A percentile compares a stretch with the other conserved stretches of the same genome.
These are phyloP conservation scores for Saccharomycopsis synnaedendra DNA, from an alignment of 805 yeast genomes.

Conservation along the genomic window DNA sequence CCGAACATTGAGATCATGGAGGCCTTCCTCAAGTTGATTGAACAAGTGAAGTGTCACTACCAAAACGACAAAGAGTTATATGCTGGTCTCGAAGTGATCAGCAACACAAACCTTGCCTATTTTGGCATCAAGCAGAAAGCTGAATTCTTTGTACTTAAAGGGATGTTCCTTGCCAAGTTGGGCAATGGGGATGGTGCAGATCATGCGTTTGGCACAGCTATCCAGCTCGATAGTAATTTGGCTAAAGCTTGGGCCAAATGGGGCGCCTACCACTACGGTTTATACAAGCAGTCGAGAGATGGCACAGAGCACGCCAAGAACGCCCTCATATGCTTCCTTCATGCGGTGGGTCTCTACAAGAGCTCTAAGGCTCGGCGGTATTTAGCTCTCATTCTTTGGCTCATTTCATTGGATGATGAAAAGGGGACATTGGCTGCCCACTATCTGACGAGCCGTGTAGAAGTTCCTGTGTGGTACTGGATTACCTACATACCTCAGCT, in stretches of 20 bases:
- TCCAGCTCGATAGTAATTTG: slow-evolving; percentile 83
- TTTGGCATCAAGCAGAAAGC: slow-evolving; percentile 98
- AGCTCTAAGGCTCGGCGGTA: slow-evolving; percentile 83
- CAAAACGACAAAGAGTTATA: slow-evolving; percentile 83
- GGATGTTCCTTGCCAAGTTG: slow-evolving; percentile 91
- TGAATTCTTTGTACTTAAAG: slow-evolving; percentile 93
- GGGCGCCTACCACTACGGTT: slow-evolving; percentile 90
- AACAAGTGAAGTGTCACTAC: slow-evolving; percentile 96
- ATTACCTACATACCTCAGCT: slow-evolving; percentile 93
- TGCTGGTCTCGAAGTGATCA: slow-evolving; percentile 93
- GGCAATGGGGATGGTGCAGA: slow-evolving; percentile 91
- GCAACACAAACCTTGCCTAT: slow-evolving; percentile 90
- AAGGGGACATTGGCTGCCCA: slow-evolving; percentile 74
- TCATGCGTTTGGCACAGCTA: slow-evolving; percentile 96
- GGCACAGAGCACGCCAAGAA: slow-evolving; percentile 76
- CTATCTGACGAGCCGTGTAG: slow-evolving; percentile 87
- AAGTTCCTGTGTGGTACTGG: slow-evolving; percentile 99
- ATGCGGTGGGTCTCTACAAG: slow-evolving; percentile 95
- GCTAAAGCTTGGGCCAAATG: slow-evolving; percentile 99
- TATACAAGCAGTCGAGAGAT: slow-evolving; percentile 38
- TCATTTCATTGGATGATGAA: slow-evolving; percentile 81
- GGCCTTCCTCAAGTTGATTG: slow-evolving; percentile 89
- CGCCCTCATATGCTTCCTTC: slow-evolving; percentile 91
- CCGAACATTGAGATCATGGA: slow-evolving; percentile 98
- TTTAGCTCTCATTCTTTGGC: slow-evolving; percentile 85